phyloP scores from a whole-genome alignment of 352 stramenopile genomes.

The Phytophthora hibernalis region DNA sequence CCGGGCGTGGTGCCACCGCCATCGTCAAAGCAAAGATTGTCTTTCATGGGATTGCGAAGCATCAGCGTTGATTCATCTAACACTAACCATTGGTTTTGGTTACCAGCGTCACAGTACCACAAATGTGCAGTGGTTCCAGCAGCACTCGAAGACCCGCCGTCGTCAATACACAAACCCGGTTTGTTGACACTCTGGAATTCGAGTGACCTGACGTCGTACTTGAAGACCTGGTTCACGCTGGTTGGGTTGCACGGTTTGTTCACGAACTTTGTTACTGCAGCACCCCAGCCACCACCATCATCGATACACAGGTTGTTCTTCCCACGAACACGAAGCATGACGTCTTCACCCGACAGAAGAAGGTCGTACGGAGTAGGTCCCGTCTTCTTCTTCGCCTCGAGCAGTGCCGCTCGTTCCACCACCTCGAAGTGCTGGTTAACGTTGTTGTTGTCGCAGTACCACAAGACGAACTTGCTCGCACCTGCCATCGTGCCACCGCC shows the following conservation, averaged over 20 bases:
- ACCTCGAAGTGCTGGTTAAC: conserved; percentile 39
- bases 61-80: conserved; percentile 39
- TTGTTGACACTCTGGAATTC: conserved; percentile 28
- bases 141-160: conserved; percentile 14
- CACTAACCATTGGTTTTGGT: conserved; percentile 37
- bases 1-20: conserved; percentile 18
- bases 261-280: conserved; percentile 24
- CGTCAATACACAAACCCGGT: conserved; percentile 28
- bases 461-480: conserved; percentile 27
- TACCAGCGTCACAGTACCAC: conserved; percentile 31
- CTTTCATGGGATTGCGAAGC: conserved; percentile 41
- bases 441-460: conserved; percentile 35
- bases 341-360: conserved; percentile 25
- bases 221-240: conserved; percentile 32
- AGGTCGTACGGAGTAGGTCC: conserved; percentile 27
- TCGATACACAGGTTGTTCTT: conserved; percentile 47
- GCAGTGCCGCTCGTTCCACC: conserved; percentile 13
- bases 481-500: conserved; percentile 19
- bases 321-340: conserved; percentile 31
- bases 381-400: conserved; percentile 20
- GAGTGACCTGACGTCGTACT: conserved; percentile 19
- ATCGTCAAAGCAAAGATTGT: conserved; percentile 46
- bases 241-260: conserved; percentile 31
- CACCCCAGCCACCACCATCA: conserved; percentile 37
- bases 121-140: conserved; percentile 19